These are phyloP conservation scores for Odontarrhena argentea DNA, from an alignment of 345 rosid genomes.

Conservation along the genomic window DNA sequence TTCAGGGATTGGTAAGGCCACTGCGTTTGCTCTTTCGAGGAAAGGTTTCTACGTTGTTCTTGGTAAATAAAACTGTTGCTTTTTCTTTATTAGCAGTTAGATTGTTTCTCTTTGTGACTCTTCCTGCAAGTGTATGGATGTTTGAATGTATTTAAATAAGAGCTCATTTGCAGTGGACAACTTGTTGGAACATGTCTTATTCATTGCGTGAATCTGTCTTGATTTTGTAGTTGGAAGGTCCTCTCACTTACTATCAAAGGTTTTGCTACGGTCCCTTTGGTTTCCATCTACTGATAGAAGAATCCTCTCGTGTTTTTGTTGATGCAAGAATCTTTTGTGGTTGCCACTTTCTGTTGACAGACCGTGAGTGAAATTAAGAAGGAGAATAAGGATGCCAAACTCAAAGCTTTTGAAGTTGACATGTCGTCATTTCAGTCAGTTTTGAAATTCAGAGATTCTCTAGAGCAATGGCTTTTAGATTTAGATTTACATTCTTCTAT, in stretches of 20 bases:
- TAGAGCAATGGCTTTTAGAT: slow-evolving; percentile 75
- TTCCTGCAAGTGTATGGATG: neutral
- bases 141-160: neutral
- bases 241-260: slow-evolving; percentile 56
- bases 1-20: slow-evolving; percentile 82
- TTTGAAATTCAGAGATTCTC: slow-evolving; percentile 57
- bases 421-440: slow-evolving; percentile 70
- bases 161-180: neutral
- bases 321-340: slow-evolving; percentile 26
- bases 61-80: slow-evolving; percentile 46
- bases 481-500: slow-evolving; percentile 73
- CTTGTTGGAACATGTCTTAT: slow-evolving; percentile 8
- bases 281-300: neutral
- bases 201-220: slow-evolving; percentile 30
- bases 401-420: slow-evolving; percentile 74
- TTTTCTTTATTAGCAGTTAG: neutral
- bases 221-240: slow-evolving; percentile 75
- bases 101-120: neutral
- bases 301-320: neutral
- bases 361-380: slow-evolving; percentile 52
- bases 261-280: slow-evolving; percentile 21
- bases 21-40: slow-evolving; percentile 69
- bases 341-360: slow-evolving; percentile 44
- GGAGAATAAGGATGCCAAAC: slow-evolving; percentile 52
- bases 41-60: slow-evolving; percentile 76